These are phyloP conservation scores for Didymella arachidicola DNA, from an alignment of 2,329 filamentous ascomycete genomes.

Conservation along the genomic window DNA sequence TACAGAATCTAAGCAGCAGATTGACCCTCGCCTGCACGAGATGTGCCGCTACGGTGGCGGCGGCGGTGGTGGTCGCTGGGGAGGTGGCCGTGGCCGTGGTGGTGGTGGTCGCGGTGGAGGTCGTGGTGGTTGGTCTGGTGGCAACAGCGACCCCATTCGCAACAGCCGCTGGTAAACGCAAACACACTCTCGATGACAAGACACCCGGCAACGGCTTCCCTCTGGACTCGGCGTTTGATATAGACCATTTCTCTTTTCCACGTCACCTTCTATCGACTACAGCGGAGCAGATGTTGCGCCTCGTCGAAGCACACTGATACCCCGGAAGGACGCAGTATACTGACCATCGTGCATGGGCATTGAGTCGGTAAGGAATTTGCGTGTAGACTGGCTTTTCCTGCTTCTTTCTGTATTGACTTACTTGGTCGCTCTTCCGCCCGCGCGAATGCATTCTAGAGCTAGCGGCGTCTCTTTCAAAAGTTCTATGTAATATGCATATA, in stretches of 20 bases:
- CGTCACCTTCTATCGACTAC: slow-evolving; percentile 27
- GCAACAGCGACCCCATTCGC: slow-evolving; percentile 51
- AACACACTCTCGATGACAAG: slow-evolving; percentile 7
- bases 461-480: slow-evolving; percentile 39
- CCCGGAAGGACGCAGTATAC: slow-evolving; percentile 34
- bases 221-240: slow-evolving; percentile 34
- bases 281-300: slow-evolving; percentile 31
- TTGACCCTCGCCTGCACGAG: slow-evolving; percentile 93
- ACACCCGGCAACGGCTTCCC: slow-evolving; percentile 18
- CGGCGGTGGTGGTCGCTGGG: slow-evolving; percentile 74
- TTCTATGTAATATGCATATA: slow-evolving; percentile 41
- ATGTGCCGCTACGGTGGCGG: slow-evolving; percentile 93
- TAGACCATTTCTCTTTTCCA: slow-evolving; percentile 35
- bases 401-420: slow-evolving; percentile 19
- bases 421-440: slow-evolving; percentile 5
- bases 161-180: slow-evolving; percentile 53
- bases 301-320: slow-evolving; percentile 42
- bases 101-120: slow-evolving; percentile 62
- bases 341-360: slow-evolving; percentile 26
- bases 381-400: slow-evolving; percentile 43
- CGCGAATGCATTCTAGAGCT: slow-evolving; percentile 35
- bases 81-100: slow-evolving; percentile 73
- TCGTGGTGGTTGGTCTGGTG: slow-evolving; percentile 54
- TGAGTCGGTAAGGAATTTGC: slow-evolving; percentile 19
- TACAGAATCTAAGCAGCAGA: slow-evolving; percentile 95